Evolutionary conservation across 768 basidiomycete species (phyloP), one percentile per base, ranked within the genome.

Genomic region (Collybiopsis confluens): DNA sequence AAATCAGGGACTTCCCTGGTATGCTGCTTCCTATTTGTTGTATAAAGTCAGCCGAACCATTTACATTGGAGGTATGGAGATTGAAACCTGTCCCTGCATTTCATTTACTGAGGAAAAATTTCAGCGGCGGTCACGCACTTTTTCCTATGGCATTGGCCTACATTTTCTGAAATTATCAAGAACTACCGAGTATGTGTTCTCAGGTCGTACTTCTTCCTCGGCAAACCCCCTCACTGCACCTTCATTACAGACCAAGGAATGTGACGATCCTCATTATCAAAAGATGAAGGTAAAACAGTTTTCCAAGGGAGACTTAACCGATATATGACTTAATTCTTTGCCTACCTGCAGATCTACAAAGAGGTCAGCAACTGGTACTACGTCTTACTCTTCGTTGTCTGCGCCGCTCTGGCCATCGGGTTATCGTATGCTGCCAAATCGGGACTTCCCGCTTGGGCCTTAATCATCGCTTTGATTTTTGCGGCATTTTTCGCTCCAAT

Each of bases 141-240:
- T 44, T 62, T 79, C 15, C 58, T 80, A 1, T 80, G 79, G 79
- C 76, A 80, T 56, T 67, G 61, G 21, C 63, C 70, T 23, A 73
- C 73, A 6, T 61, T 80, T 5, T 64, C 56, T 11, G 58, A 57
- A n/a, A 69, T 74, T 47, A 59, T 77, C 50, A 65, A 68, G 58
- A 63, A 61, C 33, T 64, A 61, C 35, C 56, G 53, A 10, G 68
- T 65, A 28, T 43, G 55, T 44, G 6, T 33, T 33, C 6, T 13
- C 13, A 13, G 30, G 15, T 16, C 15, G 2, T 30, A 11, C 23
- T n/a, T 7, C 28, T 13, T 23, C 35, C 4, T 20, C 23, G n/a
- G n/a, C n/a, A n/a, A n/a, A 8, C 13, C 2, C 9, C 23, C 23
- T 0, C 23, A 36, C 6, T 11, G 4, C 10, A 66, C 52, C 55